These are phyloP conservation scores for Cyberlindnera maritima DNA, from an alignment of 805 yeast species.

Conservation along the genomic window DNA sequence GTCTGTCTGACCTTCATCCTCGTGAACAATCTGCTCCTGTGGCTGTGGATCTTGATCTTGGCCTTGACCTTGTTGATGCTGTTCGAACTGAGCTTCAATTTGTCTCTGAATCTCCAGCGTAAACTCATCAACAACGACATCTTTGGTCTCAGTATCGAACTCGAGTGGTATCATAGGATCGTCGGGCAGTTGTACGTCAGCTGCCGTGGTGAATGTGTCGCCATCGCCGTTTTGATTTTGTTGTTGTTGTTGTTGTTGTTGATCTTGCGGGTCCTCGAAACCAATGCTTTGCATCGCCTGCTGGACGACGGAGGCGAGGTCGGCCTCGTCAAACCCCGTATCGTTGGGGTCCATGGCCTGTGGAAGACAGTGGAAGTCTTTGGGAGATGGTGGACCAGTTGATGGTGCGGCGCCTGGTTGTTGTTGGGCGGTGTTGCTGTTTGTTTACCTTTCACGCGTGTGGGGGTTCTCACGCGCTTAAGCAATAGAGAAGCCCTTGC, in stretches of 20 bases:
- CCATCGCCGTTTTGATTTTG: neutral
- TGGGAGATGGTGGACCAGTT: neutral
- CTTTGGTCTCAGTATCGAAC: neutral
- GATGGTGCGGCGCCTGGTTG: neutral
- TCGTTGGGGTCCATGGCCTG: constrained; percentile 4
- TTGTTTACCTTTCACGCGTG: constrained; percentile 15
- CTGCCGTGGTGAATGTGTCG: neutral
- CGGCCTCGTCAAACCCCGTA: constrained; percentile 27
- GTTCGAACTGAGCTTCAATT: constrained; percentile 21
- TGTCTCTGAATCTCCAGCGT: constrained; percentile 27
- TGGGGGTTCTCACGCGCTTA: constrained; percentile 3
- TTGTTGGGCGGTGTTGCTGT: constrained; percentile 1
- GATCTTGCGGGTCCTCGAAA: constrained; percentile 6
- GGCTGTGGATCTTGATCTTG: constrained; percentile 2
- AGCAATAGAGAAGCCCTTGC: neutral
- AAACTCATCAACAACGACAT: constrained; percentile 19
- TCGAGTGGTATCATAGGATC: neutral
- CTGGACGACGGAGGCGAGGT: constrained; percentile 38
- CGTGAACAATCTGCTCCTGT: neutral
- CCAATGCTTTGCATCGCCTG: constrained; percentile 34
- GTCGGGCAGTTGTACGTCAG: neutral
- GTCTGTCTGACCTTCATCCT: neutral
- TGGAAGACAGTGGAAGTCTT: neutral
- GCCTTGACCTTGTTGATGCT: constrained; percentile 1
- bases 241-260: constrained; percentile 3